These are phyloP conservation scores for Hypoxylon rubiginosum DNA, from an alignment of 2,329 filamentous ascomycete species.

Conservation along the genomic window DNA sequence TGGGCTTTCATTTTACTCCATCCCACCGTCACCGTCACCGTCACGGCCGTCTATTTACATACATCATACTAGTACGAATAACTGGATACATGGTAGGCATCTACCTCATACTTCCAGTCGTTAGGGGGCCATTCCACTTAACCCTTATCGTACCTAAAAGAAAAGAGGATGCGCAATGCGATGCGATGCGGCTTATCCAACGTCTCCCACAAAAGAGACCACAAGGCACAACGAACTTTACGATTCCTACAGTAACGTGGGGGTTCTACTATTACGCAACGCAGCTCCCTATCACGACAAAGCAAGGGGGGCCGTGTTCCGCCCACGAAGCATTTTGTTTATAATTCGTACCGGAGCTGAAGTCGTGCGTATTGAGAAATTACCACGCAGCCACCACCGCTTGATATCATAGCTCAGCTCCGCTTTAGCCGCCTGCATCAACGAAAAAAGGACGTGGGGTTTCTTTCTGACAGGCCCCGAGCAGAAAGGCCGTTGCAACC, in stretches of 20 bases:
- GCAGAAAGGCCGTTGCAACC: slow-evolving; percentile 32
- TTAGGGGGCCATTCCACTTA: slow-evolving; percentile 18
- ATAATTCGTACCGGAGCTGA: slow-evolving; percentile 29
- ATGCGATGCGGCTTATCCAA: slow-evolving; percentile 24
- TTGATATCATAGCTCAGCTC: slow-evolving; percentile 38
- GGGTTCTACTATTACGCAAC: slow-evolving; percentile 3
- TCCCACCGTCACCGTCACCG: slow-evolving; percentile 29
- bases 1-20: slow-evolving; percentile 36
- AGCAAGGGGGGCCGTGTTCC: slow-evolving; percentile 19
- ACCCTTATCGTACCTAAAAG: neutral
- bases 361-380: slow-evolving; percentile 22
- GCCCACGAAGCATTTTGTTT: slow-evolving; percentile 19
- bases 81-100: too few relatives aligned
- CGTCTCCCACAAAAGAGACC: slow-evolving; percentile 13
- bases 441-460: slow-evolving; percentile 33
- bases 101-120: too few relatives aligned
- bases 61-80: too few relatives aligned
- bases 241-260: slow-evolving; percentile 27
- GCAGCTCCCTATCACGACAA: slow-evolving; percentile 10
- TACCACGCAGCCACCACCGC: slow-evolving; percentile 32
- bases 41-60: slow-evolving; percentile 34
- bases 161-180: slow-evolving; percentile 13
- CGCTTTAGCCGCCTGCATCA: slow-evolving; percentile 40
- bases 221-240: slow-evolving; percentile 14
- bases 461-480: slow-evolving; percentile 27